Evolutionary conservation across 2,329 filamentous ascomycete species (phyloP).

Genomic region (Exutisphaerella laricina): DNA sequence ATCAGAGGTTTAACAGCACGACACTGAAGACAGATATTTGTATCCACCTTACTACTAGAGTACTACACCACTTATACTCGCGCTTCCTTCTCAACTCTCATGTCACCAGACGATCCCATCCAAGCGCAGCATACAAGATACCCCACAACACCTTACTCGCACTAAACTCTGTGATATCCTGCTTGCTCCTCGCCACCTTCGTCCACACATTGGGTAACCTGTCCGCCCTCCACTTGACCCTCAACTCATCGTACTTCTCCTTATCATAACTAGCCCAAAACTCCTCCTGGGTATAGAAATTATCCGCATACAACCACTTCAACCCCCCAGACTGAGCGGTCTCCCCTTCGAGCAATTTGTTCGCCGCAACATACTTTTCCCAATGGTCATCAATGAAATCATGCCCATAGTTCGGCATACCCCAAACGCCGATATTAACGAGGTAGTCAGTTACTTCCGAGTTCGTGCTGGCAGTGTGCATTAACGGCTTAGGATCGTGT

Average conservation of each 20-base stretch:
- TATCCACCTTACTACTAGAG: no score
- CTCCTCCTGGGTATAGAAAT: conserved; percentile 61
- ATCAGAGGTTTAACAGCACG: no score
- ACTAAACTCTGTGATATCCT: conserved; percentile 43
- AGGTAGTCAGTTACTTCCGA: conserved; percentile 20
- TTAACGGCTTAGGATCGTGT: background rate
- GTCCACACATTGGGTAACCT: conserved; percentile 54
- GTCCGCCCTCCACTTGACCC: conserved; percentile 54
- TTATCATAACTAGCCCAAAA: conserved; percentile 63
- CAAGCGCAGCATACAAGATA: no score
- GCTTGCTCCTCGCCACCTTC: conserved; percentile 34
- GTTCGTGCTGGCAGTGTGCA: conserved; percentile 4
- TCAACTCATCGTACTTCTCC: conserved; percentile 53
- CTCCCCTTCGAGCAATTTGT: no score
- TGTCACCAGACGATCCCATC: no score
- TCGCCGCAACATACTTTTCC: conserved; percentile 57
- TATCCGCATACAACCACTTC: conserved; percentile 67
- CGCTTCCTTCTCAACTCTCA: no score
- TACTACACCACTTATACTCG: no score
- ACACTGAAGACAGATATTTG: no score
- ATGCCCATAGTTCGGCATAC: no score
- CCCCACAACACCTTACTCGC: no score
- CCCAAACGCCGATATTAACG: conserved; percentile 65
- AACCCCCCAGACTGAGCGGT: no score
- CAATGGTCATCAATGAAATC: conserved; percentile 59